Base-by-base conservation (phyloP, 805 yeast genomes). In the Pichia nanzhaoensis region DNA sequence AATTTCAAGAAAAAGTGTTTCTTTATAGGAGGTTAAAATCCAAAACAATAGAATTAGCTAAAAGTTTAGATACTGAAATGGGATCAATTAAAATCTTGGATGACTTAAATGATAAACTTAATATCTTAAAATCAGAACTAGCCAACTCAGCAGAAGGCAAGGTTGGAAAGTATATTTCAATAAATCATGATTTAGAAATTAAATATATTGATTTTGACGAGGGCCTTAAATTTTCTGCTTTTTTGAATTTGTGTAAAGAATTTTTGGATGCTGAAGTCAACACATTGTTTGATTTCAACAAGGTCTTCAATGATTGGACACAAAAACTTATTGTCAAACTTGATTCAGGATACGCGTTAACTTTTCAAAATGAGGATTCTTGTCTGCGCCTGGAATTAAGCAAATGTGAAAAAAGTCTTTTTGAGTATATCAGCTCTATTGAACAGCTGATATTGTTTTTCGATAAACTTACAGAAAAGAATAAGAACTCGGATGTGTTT, bases 231-330 rank as follows among this genome's bases (percentile, higher is more conserved):
- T 57, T 60, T 35, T 35, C 39, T 10, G 41, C 44, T 2, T 60
- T 55, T 44, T 32, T 58, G 8, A 41, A 37, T n/a, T 30, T 10
- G 2, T 56, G 58, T 36, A 41, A 47, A 21, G 38, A 40, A 1
- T 44, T 49, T 20, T 21, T 37, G 6, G 34, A 36, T 30, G 41
- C 35, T 34, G 37, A 46, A 12, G 9, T 34, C 9, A 32, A 32
- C 13, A 40, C 38, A 10, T 32, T 52, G 20, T 53, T 60, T 42
- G 54, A 59, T 27, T 54, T 61, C 41, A 55, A 51, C 42, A 55
- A 49, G 27, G 20, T 53, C 12, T 56, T 60, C 34, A 48, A 32
- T n/a, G 52, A 48, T 4, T 59, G 64, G 63, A 21, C 52, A 1
- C 32, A 34, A 13, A 47, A 48, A 16, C 46, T 52, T 3, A 28